Evolutionary conservation across 179 eudicot species (phyloP), one percentile per base, ranked within the genome.

Genomic region (Sideroxylon spinosum): DNA sequence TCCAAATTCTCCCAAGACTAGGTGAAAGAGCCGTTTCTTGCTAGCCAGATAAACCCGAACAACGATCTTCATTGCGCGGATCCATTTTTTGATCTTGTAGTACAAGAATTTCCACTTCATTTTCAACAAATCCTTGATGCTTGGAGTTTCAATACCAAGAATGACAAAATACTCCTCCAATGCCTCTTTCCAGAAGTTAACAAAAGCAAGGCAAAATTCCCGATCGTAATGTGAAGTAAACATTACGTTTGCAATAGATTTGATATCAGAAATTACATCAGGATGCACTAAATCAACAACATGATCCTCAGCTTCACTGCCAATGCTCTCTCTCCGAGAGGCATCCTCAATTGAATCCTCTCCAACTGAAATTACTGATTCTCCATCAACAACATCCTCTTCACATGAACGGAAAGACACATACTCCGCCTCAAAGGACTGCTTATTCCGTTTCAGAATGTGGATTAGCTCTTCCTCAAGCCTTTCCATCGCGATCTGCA

Each of bases 401-500:
- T 78, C 86, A 22, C 65, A 79, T 37, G 77, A 76, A 10, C 32
- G 82, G 26, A 55, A 68, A 64, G 79, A 67, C 12, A 63, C 17
- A 71, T 61, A 37, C 60, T 64, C 75, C 0, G 84, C 86, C 66
- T 81, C 86, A 64, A 84, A 86, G 48, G 79, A 63, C 70, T 76
- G 91, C 79, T 85, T 85, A 48, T 82, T 86, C 8, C 86, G 84
- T 59, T 73, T 81, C 83, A 94, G 90, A 74, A 92, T 81, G 70
- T 87, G 74, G 68, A 80, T 65, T 55, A 92, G 76, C 78, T 91
- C 98, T 61, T 89, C 91, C 55, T 88, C 91, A 62, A 94, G 84
- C 81, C 89, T 85, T 13, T n/a, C 85, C 97, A 92, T 90, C 37
- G 98, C 87, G 66, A 77, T 80, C 67, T 92, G 92, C 85, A 92